Evolutionary conservation across 176 grass and related monocot genomes (phyloP).

Genomic region (Avena insularis): DNA sequence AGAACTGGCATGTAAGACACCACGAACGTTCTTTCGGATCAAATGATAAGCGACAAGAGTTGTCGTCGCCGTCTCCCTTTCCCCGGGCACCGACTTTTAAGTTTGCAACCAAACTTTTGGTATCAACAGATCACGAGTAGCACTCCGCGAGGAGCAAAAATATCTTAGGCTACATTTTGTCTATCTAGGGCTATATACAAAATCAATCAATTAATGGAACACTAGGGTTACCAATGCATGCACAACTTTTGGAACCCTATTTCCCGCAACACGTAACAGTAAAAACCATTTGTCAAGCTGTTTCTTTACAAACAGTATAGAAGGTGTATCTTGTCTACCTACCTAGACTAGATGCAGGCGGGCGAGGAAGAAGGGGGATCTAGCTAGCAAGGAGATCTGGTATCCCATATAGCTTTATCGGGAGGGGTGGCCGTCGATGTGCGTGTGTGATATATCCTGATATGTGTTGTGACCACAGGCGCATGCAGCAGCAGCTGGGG

Average conservation of each 20-base stretch:
- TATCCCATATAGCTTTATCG: background rate
- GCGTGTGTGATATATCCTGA: slow-evolving; percentile 22
- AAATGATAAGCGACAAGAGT: background rate
- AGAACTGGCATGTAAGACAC: background rate
- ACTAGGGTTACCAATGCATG: background rate
- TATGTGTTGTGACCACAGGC: slow-evolving; percentile 43
- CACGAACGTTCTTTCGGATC: background rate
- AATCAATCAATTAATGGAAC: background rate
- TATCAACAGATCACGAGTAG: background rate
- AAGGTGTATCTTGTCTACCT: background rate
- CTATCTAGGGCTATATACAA: background rate
- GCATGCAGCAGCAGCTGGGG: slow-evolving; percentile 33
- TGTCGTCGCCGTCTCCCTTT: background rate
- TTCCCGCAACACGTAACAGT: background rate
- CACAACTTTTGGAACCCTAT: background rate
- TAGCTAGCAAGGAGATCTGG: background rate
- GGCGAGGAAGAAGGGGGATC: background rate
- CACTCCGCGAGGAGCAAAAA: background rate
- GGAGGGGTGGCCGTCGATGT: background rate
- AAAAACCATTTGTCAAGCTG: background rate
- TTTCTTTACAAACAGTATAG: no score
- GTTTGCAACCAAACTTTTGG: background rate
- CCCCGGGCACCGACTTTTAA: background rate
- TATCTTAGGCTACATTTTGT: background rate
- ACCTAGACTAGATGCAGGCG: background rate